Conservation (phyloP, 371 early-diverging fungal species). For the Basidiobolus meristosporus region DNA sequence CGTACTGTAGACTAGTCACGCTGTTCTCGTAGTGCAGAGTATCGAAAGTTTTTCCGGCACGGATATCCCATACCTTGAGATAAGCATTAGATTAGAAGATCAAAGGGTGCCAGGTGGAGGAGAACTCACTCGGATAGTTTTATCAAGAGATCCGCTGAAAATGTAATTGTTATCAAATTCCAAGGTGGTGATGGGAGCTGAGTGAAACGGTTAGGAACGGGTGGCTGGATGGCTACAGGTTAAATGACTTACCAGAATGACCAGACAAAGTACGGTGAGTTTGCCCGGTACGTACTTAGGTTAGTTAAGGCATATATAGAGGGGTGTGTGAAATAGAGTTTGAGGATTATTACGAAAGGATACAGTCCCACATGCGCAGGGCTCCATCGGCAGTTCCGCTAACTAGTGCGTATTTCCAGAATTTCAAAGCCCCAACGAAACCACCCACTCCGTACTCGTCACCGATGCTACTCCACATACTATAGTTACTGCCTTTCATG, state of each 20-base stretch:
- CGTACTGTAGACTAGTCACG: slow-evolving; percentile 36
- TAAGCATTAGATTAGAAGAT: slow-evolving; percentile 1
- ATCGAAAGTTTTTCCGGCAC: slow-evolving; percentile 46
- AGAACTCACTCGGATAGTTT: slow-evolving; percentile 37
- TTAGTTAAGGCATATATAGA: not conserved
- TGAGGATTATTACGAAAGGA: slow-evolving; percentile 7
- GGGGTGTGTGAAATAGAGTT: not conserved
- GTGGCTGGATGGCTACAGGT: no score
- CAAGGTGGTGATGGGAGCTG: slow-evolving; percentile 49
- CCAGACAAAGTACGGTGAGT: slow-evolving; percentile 54
- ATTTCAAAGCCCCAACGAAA: slow-evolving; percentile 56
- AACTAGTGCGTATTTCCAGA: slow-evolving; percentile 60
- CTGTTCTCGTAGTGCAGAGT: slow-evolving; percentile 25
- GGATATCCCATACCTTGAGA: slow-evolving; percentile 65
- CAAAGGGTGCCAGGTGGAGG: no score
- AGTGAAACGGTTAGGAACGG: slow-evolving; percentile 1
- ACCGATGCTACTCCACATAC: not conserved
- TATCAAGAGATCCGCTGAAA: slow-evolving; percentile 62
- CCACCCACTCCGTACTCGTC: slow-evolving; percentile 13
- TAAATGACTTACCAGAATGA: slow-evolving; percentile 21
- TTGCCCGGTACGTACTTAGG: slow-evolving; percentile 1
- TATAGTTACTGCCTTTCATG: slow-evolving; percentile 8
- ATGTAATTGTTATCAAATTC: slow-evolving; percentile 63
- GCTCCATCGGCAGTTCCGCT: slow-evolving; percentile 74
- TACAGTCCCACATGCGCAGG: slow-evolving; percentile 77